These are phyloP conservation scores for Reticulascus tulasneorum DNA, from an alignment of 2,329 filamentous ascomycete genomes.

Conservation along the genomic window DNA sequence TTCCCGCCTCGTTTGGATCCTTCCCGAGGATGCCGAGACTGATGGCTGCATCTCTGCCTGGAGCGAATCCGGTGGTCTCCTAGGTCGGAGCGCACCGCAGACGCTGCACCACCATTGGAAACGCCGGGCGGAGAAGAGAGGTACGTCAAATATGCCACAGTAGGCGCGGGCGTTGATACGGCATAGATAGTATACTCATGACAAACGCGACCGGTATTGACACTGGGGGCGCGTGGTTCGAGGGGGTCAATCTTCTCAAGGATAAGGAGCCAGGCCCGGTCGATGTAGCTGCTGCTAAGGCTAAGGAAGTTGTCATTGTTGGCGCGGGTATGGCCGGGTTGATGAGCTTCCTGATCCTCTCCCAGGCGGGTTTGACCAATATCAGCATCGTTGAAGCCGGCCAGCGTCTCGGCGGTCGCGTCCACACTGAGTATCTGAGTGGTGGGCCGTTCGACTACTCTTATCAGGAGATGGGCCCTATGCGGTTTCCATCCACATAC, in stretches of 20 bases:
- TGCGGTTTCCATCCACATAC: constrained; percentile 58
- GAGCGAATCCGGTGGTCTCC: constrained; percentile 22
- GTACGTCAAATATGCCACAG: constrained; percentile 5
- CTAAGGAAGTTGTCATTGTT: constrained; percentile 57
- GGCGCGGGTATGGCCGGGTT: constrained; percentile 64
- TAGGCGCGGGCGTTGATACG: too few relatives aligned
- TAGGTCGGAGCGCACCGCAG: constrained; percentile 32
- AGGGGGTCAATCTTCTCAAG: constrained; percentile 57
- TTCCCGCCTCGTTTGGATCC: constrained; percentile 20
- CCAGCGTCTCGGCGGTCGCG: constrained; percentile 57
- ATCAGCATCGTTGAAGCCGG: constrained; percentile 60
- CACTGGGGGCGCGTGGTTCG: constrained; percentile 57
- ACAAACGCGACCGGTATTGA: constrained; percentile 46
- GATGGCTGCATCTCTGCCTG: constrained; percentile 38
- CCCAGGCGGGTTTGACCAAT: constrained; percentile 52
- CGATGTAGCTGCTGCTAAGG: constrained; percentile 51
- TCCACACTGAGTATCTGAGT: constrained; percentile 60
- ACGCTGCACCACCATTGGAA: constrained; percentile 22
- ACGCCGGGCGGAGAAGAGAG: constrained; percentile 14
- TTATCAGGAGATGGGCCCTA: constrained; percentile 65
- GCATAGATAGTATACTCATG: constrained; percentile 47
- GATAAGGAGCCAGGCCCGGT: constrained; percentile 48
- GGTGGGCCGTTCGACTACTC: constrained; percentile 58
- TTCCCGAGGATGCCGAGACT: constrained; percentile 16
- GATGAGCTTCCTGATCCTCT: constrained; percentile 52